Base-by-base conservation (phyloP, 192 early-diverging fungal species). In the Mortierella antarctica region DNA sequence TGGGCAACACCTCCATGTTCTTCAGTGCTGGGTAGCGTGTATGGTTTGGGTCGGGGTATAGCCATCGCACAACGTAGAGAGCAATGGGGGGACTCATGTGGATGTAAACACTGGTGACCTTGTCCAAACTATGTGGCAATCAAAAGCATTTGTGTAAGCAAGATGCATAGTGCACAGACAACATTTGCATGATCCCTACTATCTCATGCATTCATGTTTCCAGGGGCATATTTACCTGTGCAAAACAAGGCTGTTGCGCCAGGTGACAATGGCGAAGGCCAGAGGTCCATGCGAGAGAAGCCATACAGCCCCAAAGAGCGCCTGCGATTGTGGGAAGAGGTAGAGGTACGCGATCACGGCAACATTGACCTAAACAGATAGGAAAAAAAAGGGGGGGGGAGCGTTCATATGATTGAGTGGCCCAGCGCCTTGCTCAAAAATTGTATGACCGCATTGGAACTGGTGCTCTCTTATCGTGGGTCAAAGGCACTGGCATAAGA, bases 191-290 rank as follows among this genome's bases (percentile, higher is more conserved):
- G 57, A 41, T 4, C 54, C 54, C 42, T 8, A 13, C 6, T 65
- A 52, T 18, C 14, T 17, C 46, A 12, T 63, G 13, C 7, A 21
- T 63, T 13, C 15, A 17, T 57, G 21, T 20, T 9, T 20, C 14
- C 11, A 57, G 21, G 10, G 6, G 21, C 14, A 57, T 2, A 57
- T 14, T n/a, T 72, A 80, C 77, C 69, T 71, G 54, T 80, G 77
- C 48, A 80, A 55, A 53, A 80, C 77, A 55, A 80, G 65, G 49
- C 69, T 71, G 60, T 87, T 87, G 39, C 86, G 74, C 86, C 86
- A 87, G n/a, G 90, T 87, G 59, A 90, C 82, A 49, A 91, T 91
- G 0, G 91, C 91, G 74, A 87, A 87, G n/a, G 86, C 85, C 1
- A 92, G 86, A 52, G 91, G 91, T 14, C 91, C 91, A 78, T 84